Conservation (phyloP, 805 yeast species). For the Saccharomycopsis microspora region DNA sequence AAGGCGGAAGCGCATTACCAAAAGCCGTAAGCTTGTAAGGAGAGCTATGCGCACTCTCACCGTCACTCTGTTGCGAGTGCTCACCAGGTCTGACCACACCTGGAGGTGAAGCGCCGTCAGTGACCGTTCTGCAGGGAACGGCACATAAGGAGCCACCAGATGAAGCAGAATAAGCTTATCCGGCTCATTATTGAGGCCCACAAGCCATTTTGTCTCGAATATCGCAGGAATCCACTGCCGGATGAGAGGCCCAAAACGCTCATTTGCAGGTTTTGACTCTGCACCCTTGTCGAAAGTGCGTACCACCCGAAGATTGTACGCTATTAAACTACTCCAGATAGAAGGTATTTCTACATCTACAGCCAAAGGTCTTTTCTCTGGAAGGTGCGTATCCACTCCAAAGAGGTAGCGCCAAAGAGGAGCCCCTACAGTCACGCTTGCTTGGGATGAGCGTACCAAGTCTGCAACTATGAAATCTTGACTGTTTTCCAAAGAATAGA, state of each 20-base stretch:
- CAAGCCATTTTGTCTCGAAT: slow-evolving; percentile 72
- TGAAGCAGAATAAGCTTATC: slow-evolving; percentile 37
- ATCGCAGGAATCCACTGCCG: slow-evolving; percentile 58
- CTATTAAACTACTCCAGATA: slow-evolving; percentile 51
- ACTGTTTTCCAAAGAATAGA: slow-evolving; percentile 11
- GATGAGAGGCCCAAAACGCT: slow-evolving; percentile 31
- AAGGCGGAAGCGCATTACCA: slow-evolving; percentile 70
- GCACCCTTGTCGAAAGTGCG: slow-evolving; percentile 9
- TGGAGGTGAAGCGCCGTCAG: slow-evolving; percentile 28
- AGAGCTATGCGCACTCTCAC: slow-evolving; percentile 36
- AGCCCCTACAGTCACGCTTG: slow-evolving; percentile 1
- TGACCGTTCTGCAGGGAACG: slow-evolving; percentile 25
- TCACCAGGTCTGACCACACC: slow-evolving; percentile 30
- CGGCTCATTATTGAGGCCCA: slow-evolving; percentile 32
- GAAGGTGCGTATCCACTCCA: slow-evolving; percentile 26
- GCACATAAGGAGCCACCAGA: slow-evolving; percentile 61
- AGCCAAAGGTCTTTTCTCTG: slow-evolving; percentile 32
- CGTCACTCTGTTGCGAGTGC: slow-evolving; percentile 6
- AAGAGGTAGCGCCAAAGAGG: slow-evolving; percentile 17
- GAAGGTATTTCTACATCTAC: slow-evolving; percentile 40
- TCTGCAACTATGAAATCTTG: slow-evolving; percentile 20
- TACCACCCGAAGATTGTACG: slow-evolving; percentile 30
- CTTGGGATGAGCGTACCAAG: slow-evolving; percentile 7
- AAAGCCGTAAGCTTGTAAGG: slow-evolving; percentile 48
- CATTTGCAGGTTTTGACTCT: slow-evolving; percentile 2